Evolutionary conservation across 2,329 filamentous ascomycete genomes (phyloP).

Genomic region (Sporothrix humicola): DNA sequence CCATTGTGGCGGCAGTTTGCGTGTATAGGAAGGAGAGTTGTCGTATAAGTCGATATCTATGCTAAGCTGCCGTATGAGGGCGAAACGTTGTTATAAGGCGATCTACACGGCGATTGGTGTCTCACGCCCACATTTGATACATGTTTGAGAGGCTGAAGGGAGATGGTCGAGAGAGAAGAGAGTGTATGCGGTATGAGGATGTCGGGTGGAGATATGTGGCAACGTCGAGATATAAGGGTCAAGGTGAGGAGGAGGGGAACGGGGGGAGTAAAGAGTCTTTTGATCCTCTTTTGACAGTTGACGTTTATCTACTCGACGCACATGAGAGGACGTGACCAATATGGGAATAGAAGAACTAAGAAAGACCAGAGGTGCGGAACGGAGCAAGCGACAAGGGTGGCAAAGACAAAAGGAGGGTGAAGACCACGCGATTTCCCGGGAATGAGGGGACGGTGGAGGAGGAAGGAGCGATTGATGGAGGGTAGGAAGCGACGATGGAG

Average conservation of each 20-base stretch:
- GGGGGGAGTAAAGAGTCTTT: background rate
- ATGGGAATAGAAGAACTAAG: background rate
- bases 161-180: background rate
- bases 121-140: slow-evolving; percentile 22
- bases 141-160: background rate
- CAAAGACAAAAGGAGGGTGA: background rate
- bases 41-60: background rate
- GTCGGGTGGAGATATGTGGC: background rate
- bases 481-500: background rate
- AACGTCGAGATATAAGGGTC: background rate
- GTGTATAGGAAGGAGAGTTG: background rate
- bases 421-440: slow-evolving; percentile 29
- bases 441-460: slow-evolving; percentile 27
- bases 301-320: slow-evolving; percentile 23
- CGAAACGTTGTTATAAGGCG: background rate
- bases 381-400: slow-evolving; percentile 23
- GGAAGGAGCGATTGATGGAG: slow-evolving; percentile 12
- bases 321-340: background rate
- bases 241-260: background rate
- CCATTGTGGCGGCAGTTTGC: slow-evolving; percentile 27
- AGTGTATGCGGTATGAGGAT: background rate
- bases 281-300: background rate
- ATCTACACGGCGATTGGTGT: background rate
- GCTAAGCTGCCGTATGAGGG: background rate
- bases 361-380: background rate